phyloP scores from a whole-genome alignment of 2,329 filamentous ascomycete species.

The Exophiala spinifera region DNA sequence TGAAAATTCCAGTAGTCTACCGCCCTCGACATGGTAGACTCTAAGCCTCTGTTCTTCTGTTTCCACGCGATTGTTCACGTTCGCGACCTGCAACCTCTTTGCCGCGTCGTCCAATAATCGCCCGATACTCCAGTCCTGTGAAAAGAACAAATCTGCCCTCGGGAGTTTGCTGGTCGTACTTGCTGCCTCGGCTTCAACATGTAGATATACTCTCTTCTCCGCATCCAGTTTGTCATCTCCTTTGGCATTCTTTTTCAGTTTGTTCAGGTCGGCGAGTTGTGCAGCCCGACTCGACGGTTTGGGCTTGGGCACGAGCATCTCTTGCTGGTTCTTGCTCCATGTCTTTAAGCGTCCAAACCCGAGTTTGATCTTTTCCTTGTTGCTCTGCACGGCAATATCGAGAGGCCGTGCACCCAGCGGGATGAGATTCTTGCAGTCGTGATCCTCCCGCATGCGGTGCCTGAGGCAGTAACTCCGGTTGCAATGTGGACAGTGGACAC shows the following conservation, averaged over 20 bases:
- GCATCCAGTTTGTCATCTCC: constrained; percentile 76
- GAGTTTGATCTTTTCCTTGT: constrained; percentile 61
- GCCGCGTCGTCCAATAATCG: constrained; percentile 51
- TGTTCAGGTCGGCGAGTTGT: constrained; percentile 67
- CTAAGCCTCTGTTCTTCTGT: constrained; percentile 68
- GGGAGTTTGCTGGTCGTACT: constrained; percentile 81
- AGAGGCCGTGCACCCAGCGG: constrained; percentile 52
- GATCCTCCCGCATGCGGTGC: constrained; percentile 60
- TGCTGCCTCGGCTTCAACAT: constrained; percentile 77
- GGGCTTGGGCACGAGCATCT: constrained; percentile 62
- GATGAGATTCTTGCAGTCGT: constrained; percentile 76
- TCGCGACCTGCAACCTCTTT: constrained; percentile 42
- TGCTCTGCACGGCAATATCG: constrained; percentile 17
- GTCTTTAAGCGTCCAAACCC: constrained; percentile 74
- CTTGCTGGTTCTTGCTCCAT: constrained; percentile 75
- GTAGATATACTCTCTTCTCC: constrained; percentile 86
- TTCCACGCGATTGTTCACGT: constrained; percentile 44
- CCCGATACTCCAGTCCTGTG: constrained; percentile 84
- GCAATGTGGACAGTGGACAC: constrained; percentile 50
- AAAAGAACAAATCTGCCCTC: constrained; percentile 76
- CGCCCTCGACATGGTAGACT: constrained; percentile 90
- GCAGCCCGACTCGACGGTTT: constrained; percentile 63
- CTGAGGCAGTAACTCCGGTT: constrained; percentile 51
- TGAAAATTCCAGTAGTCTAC: constrained; percentile 77
- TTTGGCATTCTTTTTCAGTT: constrained; percentile 81